phyloP scores from a whole-genome alignment of 2,329 filamentous ascomycete species.

The Apiospora phragmitis region DNA sequence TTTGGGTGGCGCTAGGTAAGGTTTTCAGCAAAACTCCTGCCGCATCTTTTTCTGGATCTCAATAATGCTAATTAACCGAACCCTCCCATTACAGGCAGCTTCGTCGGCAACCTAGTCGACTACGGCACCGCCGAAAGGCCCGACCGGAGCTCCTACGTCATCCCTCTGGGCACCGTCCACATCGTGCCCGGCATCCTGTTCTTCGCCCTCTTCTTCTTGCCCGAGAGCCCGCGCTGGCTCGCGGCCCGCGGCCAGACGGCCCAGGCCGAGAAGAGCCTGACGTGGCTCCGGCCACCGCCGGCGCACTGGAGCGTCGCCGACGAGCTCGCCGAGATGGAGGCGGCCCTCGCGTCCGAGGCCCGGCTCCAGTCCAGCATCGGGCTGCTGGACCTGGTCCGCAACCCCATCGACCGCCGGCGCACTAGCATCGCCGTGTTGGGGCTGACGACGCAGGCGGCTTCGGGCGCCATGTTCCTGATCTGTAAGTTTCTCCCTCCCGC shows the following conservation, averaged over 20 bases:
- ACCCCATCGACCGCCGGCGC: conserved; percentile 44
- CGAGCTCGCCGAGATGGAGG: conserved; percentile 39
- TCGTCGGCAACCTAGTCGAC: conserved; percentile 56
- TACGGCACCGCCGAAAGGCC: conserved; percentile 60
- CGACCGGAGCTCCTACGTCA: conserved; percentile 67
- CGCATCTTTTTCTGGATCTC: conserved; percentile 20
- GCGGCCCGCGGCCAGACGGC: conserved; percentile 34
- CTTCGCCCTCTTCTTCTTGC: conserved; percentile 38
- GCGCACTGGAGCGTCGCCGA: conserved; percentile 27
- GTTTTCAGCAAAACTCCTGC: conserved; percentile 31
- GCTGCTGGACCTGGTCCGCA: conserved; percentile 44
- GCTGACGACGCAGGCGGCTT: conserved; percentile 45
- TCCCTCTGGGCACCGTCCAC: conserved; percentile 70
- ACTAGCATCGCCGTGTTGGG: conserved; percentile 42
- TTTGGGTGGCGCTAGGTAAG: conserved; percentile 48
- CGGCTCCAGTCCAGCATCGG: conserved; percentile 31
- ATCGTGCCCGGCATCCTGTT: conserved; percentile 43
- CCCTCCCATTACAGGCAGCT: conserved; percentile 36
- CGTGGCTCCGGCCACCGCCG: conserved; percentile 32
- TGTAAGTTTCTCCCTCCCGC: conserved; percentile 24
- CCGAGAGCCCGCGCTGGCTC: conserved; percentile 72
- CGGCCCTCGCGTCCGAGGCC: conserved; percentile 36
- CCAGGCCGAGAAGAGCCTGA: conserved; percentile 32
- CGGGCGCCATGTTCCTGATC: conserved; percentile 46
- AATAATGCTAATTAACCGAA: neutral